Evolutionary conservation across 2,329 filamentous ascomycete species (phyloP).

Genomic region (Cladophialophora yegresii): DNA sequence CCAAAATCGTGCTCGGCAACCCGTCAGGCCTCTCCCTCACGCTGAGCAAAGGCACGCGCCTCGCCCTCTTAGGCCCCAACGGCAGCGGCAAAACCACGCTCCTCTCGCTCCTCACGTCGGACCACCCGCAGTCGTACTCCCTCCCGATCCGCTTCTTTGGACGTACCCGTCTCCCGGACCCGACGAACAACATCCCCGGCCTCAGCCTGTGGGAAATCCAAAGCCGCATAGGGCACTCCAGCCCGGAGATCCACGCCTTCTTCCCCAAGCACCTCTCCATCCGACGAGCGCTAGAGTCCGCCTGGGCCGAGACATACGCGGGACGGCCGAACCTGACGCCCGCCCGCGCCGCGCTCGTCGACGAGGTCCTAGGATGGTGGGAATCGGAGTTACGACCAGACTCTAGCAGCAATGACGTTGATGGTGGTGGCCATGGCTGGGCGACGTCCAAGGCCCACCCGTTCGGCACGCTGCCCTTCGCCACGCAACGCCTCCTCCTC

Average conservation of each 20-base stretch:
- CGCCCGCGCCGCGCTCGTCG: constrained; percentile 61
- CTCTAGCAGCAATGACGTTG: not conserved
- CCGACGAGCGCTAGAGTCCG: constrained; percentile 74
- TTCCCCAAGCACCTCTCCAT: constrained; percentile 78
- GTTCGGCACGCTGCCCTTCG: constrained; percentile 77
- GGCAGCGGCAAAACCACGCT: constrained; percentile 94
- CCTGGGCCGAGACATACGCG: constrained; percentile 87
- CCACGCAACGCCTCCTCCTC: constrained; percentile 78
- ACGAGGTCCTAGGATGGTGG: constrained; percentile 75
- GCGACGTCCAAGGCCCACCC: constrained; percentile 40
- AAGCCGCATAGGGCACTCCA: constrained; percentile 84
- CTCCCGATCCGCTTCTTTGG: constrained; percentile 86
- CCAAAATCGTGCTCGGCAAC: constrained; percentile 75
- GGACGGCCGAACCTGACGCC: constrained; percentile 66
- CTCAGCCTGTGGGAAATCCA: constrained; percentile 94
- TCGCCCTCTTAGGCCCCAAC: constrained; percentile 92
- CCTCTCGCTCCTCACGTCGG: constrained; percentile 86
- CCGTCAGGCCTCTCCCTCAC: constrained; percentile 75
- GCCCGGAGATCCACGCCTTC: constrained; percentile 89
- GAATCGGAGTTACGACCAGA: constrained; percentile 70
- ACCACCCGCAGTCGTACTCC: constrained; percentile 92
- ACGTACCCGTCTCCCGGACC: constrained; percentile 72
- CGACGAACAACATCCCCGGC: constrained; percentile 60
- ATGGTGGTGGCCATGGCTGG: constrained; percentile 20
- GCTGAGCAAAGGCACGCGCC: constrained; percentile 78